Evolutionary conservation across 2,329 filamentous ascomycete genomes (phyloP), one percentile per base, ranked within the genome.

Genomic region (Berkeleyomyces basicola): DNA sequence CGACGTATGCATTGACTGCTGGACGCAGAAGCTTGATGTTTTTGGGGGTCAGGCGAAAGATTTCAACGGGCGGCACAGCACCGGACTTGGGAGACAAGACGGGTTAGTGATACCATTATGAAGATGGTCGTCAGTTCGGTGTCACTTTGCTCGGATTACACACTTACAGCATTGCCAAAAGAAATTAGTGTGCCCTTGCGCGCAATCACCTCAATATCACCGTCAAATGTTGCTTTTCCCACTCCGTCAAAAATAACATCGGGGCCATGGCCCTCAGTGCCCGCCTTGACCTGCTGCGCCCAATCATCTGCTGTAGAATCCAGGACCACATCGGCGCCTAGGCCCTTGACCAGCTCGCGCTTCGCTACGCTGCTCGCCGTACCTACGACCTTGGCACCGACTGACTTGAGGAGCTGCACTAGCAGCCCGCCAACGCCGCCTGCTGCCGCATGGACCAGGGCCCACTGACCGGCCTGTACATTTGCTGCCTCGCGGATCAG

Each of bases 211-310:
- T 90, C 82, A 66, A 96, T 71, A 69, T 85, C 86, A 23, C 82
- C 78, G 67, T 96, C 88, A 74, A 93, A 95, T 0, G 91, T 96
- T 58, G 80, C 79, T 75, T 89, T 89, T 10, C 90, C 91, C 2
- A 96, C 88, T 4, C 88, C 87, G 71, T 96, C 90, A 70, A 90
- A 95, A 37, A 95, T 86, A 7, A 85, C 89, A 66, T 83, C 81
- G 2, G 86, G 84, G 6, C 91, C 91, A 65, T 83, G 75, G 0
- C 86, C 86, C 1, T 77, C 81, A 0, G 90, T 96, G 58, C 88
- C 83, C 70, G 87, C 79, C 68, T 79, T 76, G 4, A 89, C 84
- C 70, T 80, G 77, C 44, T 72, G 73, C 63, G 80, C 80, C 33
- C 86, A 75, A 66, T 80, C 77, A 58, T 85, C 83, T 40, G 75